A percentile compares a stretch with the other conserved stretches of the same genome.
Evolutionary conservation across 129 eudicot genomes (phyloP).

Genomic region (Pseudognaphalium luteoalbum): DNA sequence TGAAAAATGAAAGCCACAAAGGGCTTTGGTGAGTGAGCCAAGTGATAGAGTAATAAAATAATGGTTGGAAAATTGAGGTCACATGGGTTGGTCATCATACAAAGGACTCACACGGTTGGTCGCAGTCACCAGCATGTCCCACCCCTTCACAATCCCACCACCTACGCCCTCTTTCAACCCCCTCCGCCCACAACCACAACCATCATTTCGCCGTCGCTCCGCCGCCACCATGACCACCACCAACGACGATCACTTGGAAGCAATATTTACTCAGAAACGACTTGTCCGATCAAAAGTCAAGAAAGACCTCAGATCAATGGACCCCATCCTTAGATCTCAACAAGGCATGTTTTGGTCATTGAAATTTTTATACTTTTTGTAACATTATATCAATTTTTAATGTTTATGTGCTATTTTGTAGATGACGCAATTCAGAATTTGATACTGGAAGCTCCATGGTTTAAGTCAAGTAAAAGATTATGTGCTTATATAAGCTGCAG

Average conservation of each 20-base stretch:
- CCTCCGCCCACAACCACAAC: constrained; percentile 31
- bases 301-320: constrained; percentile 83
- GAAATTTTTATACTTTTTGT: background rate
- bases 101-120: constrained; percentile 27
- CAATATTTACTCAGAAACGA: constrained; percentile 62
- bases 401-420: constrained; percentile 21
- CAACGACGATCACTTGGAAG: constrained; percentile 40
- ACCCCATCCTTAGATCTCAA: constrained; percentile 64
- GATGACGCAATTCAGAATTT: constrained; percentile 72
- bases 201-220: constrained; percentile 27
- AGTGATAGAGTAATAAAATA: background rate
- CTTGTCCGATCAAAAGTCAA: constrained; percentile 53
- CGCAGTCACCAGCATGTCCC: constrained; percentile 5
- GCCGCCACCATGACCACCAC: constrained; percentile 41
- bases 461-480: constrained; percentile 71
- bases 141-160: constrained; percentile 40
- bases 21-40: too few relatives aligned
- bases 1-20: too few relatives aligned
- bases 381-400: background rate
- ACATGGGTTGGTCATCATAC: constrained; percentile 29
- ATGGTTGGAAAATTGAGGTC: constrained; percentile 24
- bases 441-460: constrained; percentile 96
- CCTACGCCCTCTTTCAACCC: constrained; percentile 4
- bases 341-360: constrained; percentile 49
- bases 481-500: constrained; percentile 93